These are phyloP conservation scores for Umbellularia californica DNA, from an alignment of 164 flowering plant genomes.

Conservation along the genomic window DNA sequence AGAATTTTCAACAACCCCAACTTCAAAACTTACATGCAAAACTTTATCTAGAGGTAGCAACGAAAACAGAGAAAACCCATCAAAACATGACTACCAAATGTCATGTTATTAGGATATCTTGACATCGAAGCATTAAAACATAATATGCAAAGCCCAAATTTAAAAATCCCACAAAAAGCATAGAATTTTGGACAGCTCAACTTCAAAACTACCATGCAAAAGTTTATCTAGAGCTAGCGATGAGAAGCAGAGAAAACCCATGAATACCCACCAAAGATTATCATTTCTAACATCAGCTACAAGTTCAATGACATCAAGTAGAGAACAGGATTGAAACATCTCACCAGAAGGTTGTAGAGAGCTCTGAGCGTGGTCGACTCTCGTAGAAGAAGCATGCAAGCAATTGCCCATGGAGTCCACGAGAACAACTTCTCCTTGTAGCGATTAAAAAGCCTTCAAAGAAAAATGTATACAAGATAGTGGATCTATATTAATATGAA, in stretches of 20 bases:
- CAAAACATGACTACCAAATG: neutral
- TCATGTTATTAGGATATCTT: too few relatives aligned
- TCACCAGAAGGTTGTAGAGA: constrained; percentile 5
- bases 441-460: neutral
- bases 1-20: neutral
- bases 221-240: neutral
- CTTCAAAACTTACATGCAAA: neutral
- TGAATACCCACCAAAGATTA: neutral
- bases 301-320: neutral
- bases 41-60: neutral
- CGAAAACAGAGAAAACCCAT: neutral
- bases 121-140: too few relatives aligned
- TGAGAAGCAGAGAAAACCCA: neutral
- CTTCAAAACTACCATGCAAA: neutral
- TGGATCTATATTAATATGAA: neutral
- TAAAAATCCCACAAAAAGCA: too few relatives aligned
- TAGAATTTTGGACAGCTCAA: neutral
- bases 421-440: neutral
- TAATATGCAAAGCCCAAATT: too few relatives aligned
- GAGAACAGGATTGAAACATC: neutral
- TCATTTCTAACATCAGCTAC: neutral
- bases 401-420: constrained; percentile 41
- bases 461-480: neutral
- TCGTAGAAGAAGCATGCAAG: neutral
- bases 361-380: constrained; percentile 10